These are phyloP conservation scores for Candida methanosorbosa DNA, from an alignment of 805 yeast species.

Conservation along the genomic window DNA sequence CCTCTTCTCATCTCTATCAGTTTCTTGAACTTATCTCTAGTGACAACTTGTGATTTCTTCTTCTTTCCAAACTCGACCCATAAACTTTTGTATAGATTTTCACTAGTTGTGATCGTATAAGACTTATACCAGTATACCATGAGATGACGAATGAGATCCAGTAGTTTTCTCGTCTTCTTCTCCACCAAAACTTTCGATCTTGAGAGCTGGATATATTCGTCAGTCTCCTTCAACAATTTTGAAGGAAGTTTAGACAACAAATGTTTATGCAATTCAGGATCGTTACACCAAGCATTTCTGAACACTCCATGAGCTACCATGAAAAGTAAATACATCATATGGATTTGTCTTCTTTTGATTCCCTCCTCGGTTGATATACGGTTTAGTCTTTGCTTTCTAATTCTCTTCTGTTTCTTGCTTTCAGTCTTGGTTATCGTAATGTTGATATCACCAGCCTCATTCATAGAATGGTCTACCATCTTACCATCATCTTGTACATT, in stretches of 20 bases:
- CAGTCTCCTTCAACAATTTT: constrained; percentile 35
- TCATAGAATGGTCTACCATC: too few species aligned
- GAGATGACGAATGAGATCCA: constrained; percentile 68
- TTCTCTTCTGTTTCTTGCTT: too few species aligned
- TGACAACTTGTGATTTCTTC: constrained; percentile 18
- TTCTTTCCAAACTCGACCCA: constrained; percentile 38
- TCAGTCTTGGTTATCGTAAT: too few species aligned
- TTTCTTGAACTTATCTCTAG: constrained; percentile 33
- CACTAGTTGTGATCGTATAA: constrained; percentile 32
- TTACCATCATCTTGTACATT: too few species aligned
- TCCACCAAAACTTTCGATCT: constrained; percentile 12
- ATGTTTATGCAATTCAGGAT: constrained; percentile 27
- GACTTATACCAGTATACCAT: constrained; percentile 47
- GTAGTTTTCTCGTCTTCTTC: constrained; percentile 54
- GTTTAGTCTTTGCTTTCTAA: too few species aligned
- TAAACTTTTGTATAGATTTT: constrained; percentile 29
- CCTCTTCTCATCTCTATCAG: constrained; percentile 47
- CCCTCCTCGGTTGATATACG: constrained; percentile 48
- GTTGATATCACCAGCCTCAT: too few species aligned
- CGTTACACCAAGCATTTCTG: constrained; percentile 71
- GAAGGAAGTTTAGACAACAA: constrained; percentile 42
- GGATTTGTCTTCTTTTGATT: constrained; percentile 40
- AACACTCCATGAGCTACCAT: constrained; percentile 60
- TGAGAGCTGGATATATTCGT: constrained; percentile 14
- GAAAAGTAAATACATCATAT: constrained; percentile 46